Conservation (phyloP, 2,329 filamentous ascomycete genomes). For the Calonectria crousiana region DNA sequence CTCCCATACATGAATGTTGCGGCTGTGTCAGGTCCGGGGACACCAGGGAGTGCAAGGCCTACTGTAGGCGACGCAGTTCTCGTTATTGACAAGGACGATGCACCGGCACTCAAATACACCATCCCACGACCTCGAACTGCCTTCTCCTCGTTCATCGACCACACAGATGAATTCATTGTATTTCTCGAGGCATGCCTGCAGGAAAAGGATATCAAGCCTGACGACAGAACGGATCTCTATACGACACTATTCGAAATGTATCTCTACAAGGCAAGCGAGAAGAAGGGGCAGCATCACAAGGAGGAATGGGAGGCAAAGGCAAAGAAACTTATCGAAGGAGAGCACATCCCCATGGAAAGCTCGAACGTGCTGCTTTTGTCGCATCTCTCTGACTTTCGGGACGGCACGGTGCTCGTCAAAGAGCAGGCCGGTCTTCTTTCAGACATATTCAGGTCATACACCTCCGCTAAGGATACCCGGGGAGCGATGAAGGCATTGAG, state of each 20-base stretch:
- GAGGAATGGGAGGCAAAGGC: conserved; percentile 92
- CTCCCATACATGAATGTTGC: conserved; percentile 85
- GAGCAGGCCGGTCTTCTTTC: conserved; percentile 93
- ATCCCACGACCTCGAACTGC: conserved; percentile 87
- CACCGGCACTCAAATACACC: conserved; percentile 71
- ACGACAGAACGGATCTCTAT: conserved; percentile 87
- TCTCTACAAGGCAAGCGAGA: conserved; percentile 85
- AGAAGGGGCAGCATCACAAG: conserved; percentile 74
- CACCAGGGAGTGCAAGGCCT: conserved; percentile 62
- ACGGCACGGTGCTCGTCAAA: conserved; percentile 91
- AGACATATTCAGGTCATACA: conserved; percentile 97
- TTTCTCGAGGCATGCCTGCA: conserved; percentile 91
- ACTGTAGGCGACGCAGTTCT: conserved; percentile 66
- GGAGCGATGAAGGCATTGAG: conserved; percentile 90
- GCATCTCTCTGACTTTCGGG: conserved; percentile 88
- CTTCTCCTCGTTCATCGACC: conserved; percentile 97
- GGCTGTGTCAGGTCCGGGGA: conserved; percentile 65
- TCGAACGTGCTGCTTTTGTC: conserved; percentile 95
- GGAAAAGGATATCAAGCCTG: conserved; percentile 76
- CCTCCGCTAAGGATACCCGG: conserved; percentile 88
- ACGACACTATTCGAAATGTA: conserved; percentile 99
- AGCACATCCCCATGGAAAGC: conserved; percentile 88
- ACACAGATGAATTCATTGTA: conserved; percentile 89
- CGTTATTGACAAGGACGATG: conserved; percentile 61
- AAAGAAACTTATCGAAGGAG: conserved; percentile 86